Percentiles rank a stretch among this genome's conserved stretches.
phyloP scores from a whole-genome alignment of 2,329 filamentous ascomycete species.

The Furcasterigmium sp. region DNA sequence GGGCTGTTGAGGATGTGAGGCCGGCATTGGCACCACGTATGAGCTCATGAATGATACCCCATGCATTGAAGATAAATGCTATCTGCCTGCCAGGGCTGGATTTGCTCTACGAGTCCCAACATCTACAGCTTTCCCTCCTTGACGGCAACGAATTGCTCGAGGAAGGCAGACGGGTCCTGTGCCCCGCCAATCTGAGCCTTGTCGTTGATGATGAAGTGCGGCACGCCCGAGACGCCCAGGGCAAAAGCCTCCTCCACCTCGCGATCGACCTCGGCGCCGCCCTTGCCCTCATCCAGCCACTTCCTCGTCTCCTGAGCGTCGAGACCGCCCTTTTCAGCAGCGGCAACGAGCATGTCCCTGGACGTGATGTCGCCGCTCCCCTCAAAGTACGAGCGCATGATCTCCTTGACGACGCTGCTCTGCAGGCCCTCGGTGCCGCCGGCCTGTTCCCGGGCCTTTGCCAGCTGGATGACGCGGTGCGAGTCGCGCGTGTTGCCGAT shows the following conservation, averaged over 20 bases:
- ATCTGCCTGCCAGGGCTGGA: not conserved
- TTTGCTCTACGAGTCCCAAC: constrained; percentile 2
- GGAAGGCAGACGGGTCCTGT: constrained; percentile 63
- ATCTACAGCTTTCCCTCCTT: constrained; percentile 21
- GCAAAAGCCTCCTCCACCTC: constrained; percentile 48
- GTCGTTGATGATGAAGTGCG: constrained; percentile 69
- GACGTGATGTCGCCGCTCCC: constrained; percentile 59
- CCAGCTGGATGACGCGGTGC: constrained; percentile 71
- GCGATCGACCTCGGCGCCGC: constrained; percentile 51
- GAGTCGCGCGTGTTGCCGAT: constrained; percentile 75
- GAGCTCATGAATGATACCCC: constrained; percentile 5
- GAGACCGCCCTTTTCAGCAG: constrained; percentile 50
- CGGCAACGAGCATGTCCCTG: constrained; percentile 42
- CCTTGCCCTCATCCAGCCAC: constrained; percentile 49
- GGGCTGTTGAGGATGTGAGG: constrained; percentile 48
- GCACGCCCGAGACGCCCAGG: constrained; percentile 60
- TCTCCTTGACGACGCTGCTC: constrained; percentile 53
- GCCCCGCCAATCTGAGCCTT: constrained; percentile 65
- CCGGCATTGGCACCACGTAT: not conserved
- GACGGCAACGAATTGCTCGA: constrained; percentile 57
- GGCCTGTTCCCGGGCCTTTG: constrained; percentile 34
- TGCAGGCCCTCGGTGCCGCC: constrained; percentile 41
- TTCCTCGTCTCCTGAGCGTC: constrained; percentile 43
- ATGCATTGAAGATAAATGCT: not conserved
- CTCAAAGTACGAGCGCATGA: constrained; percentile 65